Base-by-base conservation (phyloP, 2,329 filamentous ascomycete species). In the Aspergillus quadricinctus region DNA sequence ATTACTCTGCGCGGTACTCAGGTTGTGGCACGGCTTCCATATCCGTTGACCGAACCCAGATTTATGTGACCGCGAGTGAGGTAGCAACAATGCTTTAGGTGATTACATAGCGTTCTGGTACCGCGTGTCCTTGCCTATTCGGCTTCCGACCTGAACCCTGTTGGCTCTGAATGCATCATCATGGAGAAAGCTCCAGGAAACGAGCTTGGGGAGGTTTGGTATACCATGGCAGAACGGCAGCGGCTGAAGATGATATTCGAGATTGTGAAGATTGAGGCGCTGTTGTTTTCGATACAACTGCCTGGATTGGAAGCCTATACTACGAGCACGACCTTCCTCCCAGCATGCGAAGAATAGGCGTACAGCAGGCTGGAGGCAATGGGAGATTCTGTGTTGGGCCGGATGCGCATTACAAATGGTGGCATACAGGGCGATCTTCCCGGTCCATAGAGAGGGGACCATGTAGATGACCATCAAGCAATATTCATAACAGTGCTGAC, bases 111-210 rank as follows among this genome's bases (percentile, higher is more conserved):
- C 11, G 57, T 74, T 53, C 71, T 70, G 28, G 69, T 74, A 3
- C 72, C 72, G 0, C 63, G 68, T 49, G 57, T 77, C 14, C 69
- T 69, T 52, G 61, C 63, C 21, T 76, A 74, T 55, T 74, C 70
- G 2, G 48, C 70, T 27, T 67, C 58, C 9, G 48, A 57, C 3
- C 63, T 71, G 8, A 77, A 77, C 54, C 19, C 68, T 54, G 73
- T 71, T 45, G 73, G 73, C 0, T 70, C 70, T 9, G 72, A 76
- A 63, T 77, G 73, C 29, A 67, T 78, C 6, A 67, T 77, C 27
- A 72, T 77, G 67, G 75, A 75, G 48, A 59, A 65, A 28, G 49
- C 71, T 5, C 58, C 52, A 9, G 74, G 75, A 21, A 58, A 31
- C 8, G 62, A 66, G 17, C 51, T 75, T 17, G 66, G 66, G 8